Evolutionary conservation across 106 monocot genomes (phyloP).

Genomic region (Dendrobium huoshanense): DNA sequence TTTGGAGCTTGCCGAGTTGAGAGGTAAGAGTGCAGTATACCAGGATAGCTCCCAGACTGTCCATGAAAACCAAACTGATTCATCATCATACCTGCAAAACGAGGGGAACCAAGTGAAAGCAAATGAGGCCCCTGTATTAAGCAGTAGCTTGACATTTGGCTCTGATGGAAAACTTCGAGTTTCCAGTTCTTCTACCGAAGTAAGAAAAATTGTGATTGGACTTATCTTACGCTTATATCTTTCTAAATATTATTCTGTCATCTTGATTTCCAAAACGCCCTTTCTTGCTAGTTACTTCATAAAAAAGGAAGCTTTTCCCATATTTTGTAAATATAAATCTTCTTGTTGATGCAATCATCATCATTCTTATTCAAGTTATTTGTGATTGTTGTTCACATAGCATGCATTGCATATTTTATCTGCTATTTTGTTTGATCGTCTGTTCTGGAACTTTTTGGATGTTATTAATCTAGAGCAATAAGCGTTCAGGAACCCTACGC

Average conservation of each 20-base stretch:
- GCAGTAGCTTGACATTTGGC: constrained; percentile 21
- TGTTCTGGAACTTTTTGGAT: not conserved
- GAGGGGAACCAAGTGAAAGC: constrained; percentile 36
- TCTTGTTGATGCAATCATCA: not conserved
- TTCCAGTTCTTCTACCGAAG: constrained; percentile 34
- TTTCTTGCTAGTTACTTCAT: not conserved
- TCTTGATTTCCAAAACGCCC: not conserved
- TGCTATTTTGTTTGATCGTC: not conserved
- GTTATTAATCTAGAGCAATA: not conserved
- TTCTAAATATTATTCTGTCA: not conserved
- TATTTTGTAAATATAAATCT: not conserved
- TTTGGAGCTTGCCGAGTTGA: constrained; percentile 62
- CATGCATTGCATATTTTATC: not conserved
- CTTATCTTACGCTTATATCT: not conserved
- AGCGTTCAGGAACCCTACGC: not conserved
- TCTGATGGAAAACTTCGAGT: constrained; percentile 40
- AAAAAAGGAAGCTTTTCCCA: not conserved
- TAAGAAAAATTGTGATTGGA: constrained; percentile 8
- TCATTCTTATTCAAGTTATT: not conserved
- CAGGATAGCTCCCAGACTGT: constrained; percentile 37
- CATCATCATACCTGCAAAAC: constrained; percentile 32
- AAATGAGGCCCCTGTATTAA: constrained; percentile 30
- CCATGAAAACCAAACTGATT: constrained; percentile 23
- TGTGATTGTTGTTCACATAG: not conserved
- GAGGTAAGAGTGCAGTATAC: constrained; percentile 31